Conservation (phyloP, 1,284 basidiomycete genomes). For the Trichosporon inkin region DNA sequence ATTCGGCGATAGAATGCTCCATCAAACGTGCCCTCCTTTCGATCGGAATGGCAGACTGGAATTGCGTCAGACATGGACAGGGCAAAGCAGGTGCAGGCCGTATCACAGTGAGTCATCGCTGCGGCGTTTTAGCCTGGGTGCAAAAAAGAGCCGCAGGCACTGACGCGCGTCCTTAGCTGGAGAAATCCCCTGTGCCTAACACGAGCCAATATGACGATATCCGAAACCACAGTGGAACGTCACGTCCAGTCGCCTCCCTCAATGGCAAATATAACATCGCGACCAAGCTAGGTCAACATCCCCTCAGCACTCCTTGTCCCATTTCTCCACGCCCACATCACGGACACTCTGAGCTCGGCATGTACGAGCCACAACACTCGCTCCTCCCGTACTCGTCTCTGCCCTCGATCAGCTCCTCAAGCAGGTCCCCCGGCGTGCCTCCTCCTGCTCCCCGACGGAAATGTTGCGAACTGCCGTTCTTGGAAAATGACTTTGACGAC, state of each 20-base stretch:
- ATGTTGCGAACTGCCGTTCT: not conserved
- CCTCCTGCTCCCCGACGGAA: not conserved
- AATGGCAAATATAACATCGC: not conserved
- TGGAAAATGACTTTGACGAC: not conserved
- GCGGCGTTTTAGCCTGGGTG: not conserved
- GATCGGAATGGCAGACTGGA: not conserved
- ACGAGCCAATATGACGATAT: not conserved
- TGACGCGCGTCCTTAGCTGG: not conserved
- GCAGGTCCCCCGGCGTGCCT: not conserved
- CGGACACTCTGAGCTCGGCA: not conserved
- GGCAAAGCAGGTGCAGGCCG: not conserved
- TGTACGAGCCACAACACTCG: not conserved
- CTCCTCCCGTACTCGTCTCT: not conserved
- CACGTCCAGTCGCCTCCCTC: not conserved
- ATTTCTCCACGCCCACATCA: not conserved
- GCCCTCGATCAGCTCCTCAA: not conserved
- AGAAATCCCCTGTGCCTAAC: slow-evolving; percentile 4
- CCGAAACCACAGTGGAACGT: not conserved
- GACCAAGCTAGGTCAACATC: not conserved
- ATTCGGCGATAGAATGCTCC: not conserved
- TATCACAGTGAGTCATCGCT: not conserved
- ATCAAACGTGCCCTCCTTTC: not conserved
- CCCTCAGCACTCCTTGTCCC: not conserved
- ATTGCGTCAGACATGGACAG: not conserved
- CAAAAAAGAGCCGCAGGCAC: not conserved